phyloP scores from a whole-genome alignment of 2,329 filamentous ascomycete genomes.

The Knufia petricola region DNA sequence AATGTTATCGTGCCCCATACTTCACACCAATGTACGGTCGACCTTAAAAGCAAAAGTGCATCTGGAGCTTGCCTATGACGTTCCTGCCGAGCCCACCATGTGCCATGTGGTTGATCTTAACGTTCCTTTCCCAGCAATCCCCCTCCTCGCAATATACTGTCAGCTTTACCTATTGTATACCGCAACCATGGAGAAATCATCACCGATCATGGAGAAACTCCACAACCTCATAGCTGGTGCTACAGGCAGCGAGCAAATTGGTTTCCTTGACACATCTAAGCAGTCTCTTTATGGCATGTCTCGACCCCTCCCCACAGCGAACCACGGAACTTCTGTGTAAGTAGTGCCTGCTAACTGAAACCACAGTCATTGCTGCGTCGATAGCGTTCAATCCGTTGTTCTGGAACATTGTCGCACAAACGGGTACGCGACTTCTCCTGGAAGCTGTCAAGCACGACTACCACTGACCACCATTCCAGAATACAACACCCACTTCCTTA shows the following conservation, averaged over 20 bases:
- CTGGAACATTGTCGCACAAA: conserved; percentile 87
- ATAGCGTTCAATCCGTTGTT: conserved; percentile 98
- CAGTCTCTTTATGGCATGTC: conserved; percentile 18
- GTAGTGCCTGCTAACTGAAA: not conserved
- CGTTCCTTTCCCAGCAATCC: no score
- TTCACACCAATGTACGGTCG: no score
- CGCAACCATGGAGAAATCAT: not conserved
- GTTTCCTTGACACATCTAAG: conserved; percentile 17
- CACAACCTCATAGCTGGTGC: conserved; percentile 19
- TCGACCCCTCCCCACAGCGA: conserved; percentile 9
- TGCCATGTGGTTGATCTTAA: no score
- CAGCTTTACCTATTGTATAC: no score
- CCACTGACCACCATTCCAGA: conserved; percentile 40
- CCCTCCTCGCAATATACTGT: no score
- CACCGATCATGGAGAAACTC: conserved; percentile 15
- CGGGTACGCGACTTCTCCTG: conserved; percentile 46
- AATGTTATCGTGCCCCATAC: no score
- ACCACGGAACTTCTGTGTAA: no score
- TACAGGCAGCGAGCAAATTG: conserved; percentile 20
- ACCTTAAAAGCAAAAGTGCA: no score
- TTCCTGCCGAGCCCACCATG: no score
- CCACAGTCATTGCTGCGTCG: conserved; percentile 62
- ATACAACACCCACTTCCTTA: conserved; percentile 83
- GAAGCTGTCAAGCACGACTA: not conserved
- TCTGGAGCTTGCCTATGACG: no score